Conservation (phyloP, 176 grass and related monocot species). For the Oryza coarctata region DNA sequence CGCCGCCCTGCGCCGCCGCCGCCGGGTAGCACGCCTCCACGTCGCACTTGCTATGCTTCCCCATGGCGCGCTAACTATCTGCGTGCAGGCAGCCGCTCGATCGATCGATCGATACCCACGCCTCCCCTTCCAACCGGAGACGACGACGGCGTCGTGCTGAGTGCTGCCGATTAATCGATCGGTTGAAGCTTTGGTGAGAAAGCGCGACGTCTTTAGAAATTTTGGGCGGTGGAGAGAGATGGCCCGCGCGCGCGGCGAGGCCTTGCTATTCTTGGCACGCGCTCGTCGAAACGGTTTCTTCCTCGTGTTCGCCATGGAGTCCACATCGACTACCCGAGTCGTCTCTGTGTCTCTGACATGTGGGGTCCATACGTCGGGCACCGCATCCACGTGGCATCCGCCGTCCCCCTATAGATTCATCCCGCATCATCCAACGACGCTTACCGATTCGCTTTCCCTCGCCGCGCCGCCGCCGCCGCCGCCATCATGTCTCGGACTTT, state of each 20-base stretch:
- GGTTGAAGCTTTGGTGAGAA: background rate
- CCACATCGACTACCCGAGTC: background rate
- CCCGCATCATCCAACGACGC: too few relatives aligned
- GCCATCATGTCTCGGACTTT: too few relatives aligned
- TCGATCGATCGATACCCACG: too few relatives aligned
- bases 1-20: background rate
- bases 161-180: too few relatives aligned
- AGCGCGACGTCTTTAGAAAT: background rate
- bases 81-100: too few relatives aligned
- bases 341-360: too few relatives aligned
- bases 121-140: background rate
- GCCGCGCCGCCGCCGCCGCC: too few relatives aligned
- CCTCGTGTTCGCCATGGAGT: background rate
- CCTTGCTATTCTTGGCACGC: constrained; percentile 28
- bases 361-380: too few relatives aligned
- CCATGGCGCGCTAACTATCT: constrained; percentile 10
- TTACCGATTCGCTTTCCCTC: too few relatives aligned
- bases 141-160: background rate
- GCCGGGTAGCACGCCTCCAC: constrained; percentile 41
- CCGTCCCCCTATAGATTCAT: too few relatives aligned
- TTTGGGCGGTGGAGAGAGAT: constrained; percentile 29
- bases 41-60: constrained; percentile 47
- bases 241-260: constrained; percentile 10
- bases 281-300: constrained; percentile 7
- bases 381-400: too few relatives aligned